These are phyloP conservation scores for Solanum clarkiae DNA, from an alignment of 257 asterid genomes.

Conservation along the genomic window DNA sequence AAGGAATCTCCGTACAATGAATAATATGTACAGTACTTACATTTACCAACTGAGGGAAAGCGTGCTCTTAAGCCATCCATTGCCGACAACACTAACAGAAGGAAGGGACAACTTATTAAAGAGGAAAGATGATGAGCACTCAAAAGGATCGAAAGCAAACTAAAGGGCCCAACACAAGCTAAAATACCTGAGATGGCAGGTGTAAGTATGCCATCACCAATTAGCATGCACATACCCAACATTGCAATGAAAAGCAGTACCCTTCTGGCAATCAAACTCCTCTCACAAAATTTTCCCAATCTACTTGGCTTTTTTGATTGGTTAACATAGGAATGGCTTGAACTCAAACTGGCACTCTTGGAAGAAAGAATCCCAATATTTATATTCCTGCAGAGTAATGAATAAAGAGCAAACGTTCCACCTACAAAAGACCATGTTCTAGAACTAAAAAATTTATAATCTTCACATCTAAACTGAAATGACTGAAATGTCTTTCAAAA, in stretches of 20 bases:
- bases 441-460: background rate
- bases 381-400: conserved; percentile 44
- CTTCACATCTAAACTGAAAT: background rate
- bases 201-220: conserved; percentile 65
- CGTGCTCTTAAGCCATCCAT: conserved; percentile 32
- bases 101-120: background rate
- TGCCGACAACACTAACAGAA: conserved; percentile 27
- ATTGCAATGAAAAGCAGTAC: conserved; percentile 33
- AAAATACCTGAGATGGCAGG: conserved; percentile 63
- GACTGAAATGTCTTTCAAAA: background rate
- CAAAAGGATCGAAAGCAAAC: background rate
- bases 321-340: background rate
- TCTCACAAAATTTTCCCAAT: conserved; percentile 29
- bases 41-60: conserved; percentile 18
- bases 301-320: conserved; percentile 7
- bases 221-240: conserved; percentile 57
- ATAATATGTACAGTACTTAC: conserved; percentile 8
- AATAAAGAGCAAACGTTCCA: conserved; percentile 57
- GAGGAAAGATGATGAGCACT: background rate
- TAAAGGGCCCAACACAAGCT: background rate
- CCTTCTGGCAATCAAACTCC: conserved; percentile 30
- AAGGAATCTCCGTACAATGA: background rate
- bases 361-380: conserved; percentile 28
- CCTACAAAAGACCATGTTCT: conserved; percentile 15
- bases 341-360: background rate